Base-by-base conservation (phyloP, 495 filamentous ascomycete genomes). In the Cryomyces minteri region DNA sequence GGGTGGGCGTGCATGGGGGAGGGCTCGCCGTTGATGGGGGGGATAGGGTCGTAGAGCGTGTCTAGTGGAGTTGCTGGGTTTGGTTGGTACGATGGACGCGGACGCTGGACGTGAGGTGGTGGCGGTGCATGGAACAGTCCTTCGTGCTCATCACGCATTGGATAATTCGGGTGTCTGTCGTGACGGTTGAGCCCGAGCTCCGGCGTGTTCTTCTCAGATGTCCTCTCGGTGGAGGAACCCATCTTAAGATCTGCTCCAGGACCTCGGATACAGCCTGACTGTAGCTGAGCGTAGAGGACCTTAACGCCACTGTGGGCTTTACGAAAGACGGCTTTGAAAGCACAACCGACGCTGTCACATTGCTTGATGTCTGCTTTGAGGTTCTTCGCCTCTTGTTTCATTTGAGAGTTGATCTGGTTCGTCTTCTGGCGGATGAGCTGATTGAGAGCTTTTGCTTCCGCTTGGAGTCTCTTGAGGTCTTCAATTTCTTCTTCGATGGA, bases 281-380 rank as follows among this genome's bases (percentile, higher is more conserved):
- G n/a, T n/a, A n/a, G n/a, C n/a, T n/a, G n/a, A n/a, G n/a, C n/a
- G 39, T 32, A 47, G 39, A 54, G 37, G 30, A 53, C 43, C 40
- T 43, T 51, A 41, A 54, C 48, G 25, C 51, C 46, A 39, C 53
- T 45, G 39, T 55, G 46, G 12, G 53, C 55, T 33, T 56, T 51
- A 32, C 50, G 42, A 7, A 51, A 39, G 39, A 60, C 49, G 14
- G 51, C 44, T 30, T 51, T 45, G 8, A 60, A 8, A 14, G 56
- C 49, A 43, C 62, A 66, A 9, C 48, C 32, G 32, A 66, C 28
- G 32, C 50, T 60, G 45, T 64, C 58, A 46, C 63, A 66, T 32
- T 59, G 50, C 34, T 58, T 41, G 12, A 65, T 39, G 29, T 61
- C 51, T 37, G 58, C 42, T 32, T 48, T 49, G 6, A 63, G 49